Evolutionary conservation across 441 rosid genomes (phyloP), one percentile per base, ranked within the genome.

Genomic region (Melianthus villosus): DNA sequence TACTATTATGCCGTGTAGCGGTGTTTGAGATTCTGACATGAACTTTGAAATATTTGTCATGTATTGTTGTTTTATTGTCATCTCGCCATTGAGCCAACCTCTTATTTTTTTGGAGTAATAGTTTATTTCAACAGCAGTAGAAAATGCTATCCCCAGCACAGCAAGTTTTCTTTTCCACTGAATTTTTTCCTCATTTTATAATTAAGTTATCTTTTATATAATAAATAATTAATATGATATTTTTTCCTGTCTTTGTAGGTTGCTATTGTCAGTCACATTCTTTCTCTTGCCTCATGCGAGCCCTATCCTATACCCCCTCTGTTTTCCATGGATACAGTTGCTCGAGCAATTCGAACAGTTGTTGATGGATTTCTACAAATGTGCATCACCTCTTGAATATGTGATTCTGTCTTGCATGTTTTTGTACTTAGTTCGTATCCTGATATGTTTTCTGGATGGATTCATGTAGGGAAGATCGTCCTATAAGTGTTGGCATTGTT

Each of bases 351-450:
- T 53, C 82, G 58, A 63, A 84, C 92, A 28, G 69, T 91, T 35
- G 94, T 91, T 31, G 98, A 91, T 54, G 96, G 98, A 46, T 91
- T 91, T 61, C 41, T 85, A 71, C 96, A 85, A 64, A 67, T 60
- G 96, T 91, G 25, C 11, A 13, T 46, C 51, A 40, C 57, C 34
- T 49, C 56, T 28, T 35, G 18, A 45, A 22, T 45, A 38, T 44
- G 17, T 31, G 44, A 37, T 41, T 46, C 25, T 31, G 49, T 34
- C 34, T 27, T 56, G 27, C 35, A 3, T 56, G 41, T 6, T 30
- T 34, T 9, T 37, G 30, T 44, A 37, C 32, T 22, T 9, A 38
- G 31, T 49, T 44, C 34, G 39, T 22, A 25, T 11, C 42, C 42
- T 10, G 40, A 50, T 32, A 26, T 27, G n/a, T 13, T 50, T 45